Evolutionary conservation across 2,329 filamentous ascomycete species (phyloP).

Genomic region (Colletotrichum chlorophyti): DNA sequence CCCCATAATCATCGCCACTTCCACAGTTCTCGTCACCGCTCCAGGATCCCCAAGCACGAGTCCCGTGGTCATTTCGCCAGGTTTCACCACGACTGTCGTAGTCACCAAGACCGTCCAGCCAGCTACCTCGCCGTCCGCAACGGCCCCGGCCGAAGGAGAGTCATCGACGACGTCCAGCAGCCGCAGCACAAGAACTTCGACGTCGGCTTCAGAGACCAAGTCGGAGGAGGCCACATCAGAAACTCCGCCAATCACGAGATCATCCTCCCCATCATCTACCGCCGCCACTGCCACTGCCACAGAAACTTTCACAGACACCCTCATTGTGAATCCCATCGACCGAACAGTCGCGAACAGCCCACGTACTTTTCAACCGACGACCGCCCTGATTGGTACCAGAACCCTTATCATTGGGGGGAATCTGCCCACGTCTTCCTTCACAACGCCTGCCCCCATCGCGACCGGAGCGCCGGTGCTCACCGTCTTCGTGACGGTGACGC

Average conservation of each 20-base stretch:
- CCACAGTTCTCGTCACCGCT: slow-evolving; percentile 22
- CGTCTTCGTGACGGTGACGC: slow-evolving; percentile 44
- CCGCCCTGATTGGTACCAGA: too few species aligned
- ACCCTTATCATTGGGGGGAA: too few species aligned
- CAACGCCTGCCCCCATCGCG: not conserved
- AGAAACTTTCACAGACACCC: slow-evolving; percentile 17
- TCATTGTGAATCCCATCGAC: slow-evolving; percentile 22
- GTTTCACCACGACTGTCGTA: slow-evolving; percentile 15
- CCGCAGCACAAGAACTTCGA: slow-evolving; percentile 4
- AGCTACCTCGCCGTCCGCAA: not conserved
- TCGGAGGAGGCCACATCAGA: not conserved
- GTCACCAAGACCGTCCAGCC: slow-evolving; percentile 15
- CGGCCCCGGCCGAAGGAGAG: slow-evolving; percentile 2
- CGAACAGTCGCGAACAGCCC: not conserved
- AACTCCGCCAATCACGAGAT: not conserved
- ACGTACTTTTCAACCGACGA: too few species aligned
- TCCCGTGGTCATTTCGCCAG: not conserved
- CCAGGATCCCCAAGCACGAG: not conserved
- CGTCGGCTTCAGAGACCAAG: not conserved
- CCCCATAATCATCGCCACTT: slow-evolving; percentile 17
- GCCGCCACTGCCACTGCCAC: not conserved
- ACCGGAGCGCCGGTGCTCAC: slow-evolving; percentile 34
- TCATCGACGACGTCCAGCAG: slow-evolving; percentile 15
- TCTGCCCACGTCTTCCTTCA: too few species aligned
- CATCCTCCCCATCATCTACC: not conserved